These are phyloP conservation scores for Pholiota conissans DNA, from an alignment of 768 basidiomycete genomes.

Conservation along the genomic window DNA sequence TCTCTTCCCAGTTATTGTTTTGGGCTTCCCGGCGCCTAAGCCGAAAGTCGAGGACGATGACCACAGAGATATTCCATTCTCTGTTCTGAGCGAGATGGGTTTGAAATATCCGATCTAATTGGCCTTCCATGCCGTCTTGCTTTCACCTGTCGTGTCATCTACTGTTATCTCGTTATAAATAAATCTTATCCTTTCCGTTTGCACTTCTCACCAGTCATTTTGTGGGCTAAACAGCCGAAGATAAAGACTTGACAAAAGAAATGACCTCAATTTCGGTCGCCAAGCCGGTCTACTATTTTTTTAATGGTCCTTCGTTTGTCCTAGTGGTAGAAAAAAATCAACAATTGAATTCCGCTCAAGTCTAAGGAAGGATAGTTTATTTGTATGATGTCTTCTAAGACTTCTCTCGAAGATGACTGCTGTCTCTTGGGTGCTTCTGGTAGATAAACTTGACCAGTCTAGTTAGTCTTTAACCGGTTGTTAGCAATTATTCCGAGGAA, in stretches of 20 bases:
- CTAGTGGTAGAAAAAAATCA: no score
- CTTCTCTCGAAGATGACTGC: not conserved
- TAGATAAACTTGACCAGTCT: no score
- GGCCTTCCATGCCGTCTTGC: not conserved
- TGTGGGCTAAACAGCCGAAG: not conserved
- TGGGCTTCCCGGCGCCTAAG: not conserved
- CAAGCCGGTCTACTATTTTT: not conserved
- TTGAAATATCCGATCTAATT: constrained; percentile 1
- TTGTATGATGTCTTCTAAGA: not conserved
- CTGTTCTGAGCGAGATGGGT: not conserved
- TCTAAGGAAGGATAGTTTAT: not conserved
- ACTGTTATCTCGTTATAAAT: not conserved
- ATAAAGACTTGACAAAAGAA: not conserved
- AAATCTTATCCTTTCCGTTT: no score
- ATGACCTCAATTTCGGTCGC: not conserved
- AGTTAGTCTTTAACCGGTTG: no score
- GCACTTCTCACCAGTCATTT: no score
- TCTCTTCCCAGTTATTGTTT: not conserved
- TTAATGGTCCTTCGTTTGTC: no score
- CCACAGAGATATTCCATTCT: not conserved
- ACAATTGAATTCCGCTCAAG: no score
- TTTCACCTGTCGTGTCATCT: no score
- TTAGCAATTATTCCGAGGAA: no score
- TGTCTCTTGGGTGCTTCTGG: not conserved
- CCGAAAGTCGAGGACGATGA: not conserved